Evolutionary conservation across 345 rosid genomes (phyloP).

Genomic region (Corchorus olitorius): DNA sequence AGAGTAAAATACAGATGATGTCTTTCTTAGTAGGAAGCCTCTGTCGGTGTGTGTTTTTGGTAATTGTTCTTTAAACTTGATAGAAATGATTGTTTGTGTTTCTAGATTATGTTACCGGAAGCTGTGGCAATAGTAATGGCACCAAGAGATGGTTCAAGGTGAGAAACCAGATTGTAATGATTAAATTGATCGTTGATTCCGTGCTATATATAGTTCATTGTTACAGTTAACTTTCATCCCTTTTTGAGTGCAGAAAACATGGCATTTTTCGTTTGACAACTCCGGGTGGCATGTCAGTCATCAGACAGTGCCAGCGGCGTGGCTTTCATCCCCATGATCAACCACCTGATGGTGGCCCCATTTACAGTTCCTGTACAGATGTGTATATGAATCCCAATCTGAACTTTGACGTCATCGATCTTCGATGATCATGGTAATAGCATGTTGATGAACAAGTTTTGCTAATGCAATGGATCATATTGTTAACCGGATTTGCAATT

Average conservation of each 20-base stretch:
- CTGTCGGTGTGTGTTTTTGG: background rate
- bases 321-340: slow-evolving; percentile 86
- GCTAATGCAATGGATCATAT: background rate
- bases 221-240: background rate
- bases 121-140: slow-evolving; percentile 99
- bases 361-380: slow-evolving; percentile 80
- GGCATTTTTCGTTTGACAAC: slow-evolving; percentile 91
- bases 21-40: background rate
- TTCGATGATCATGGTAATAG: slow-evolving; percentile 46
- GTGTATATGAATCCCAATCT: slow-evolving; percentile 88
- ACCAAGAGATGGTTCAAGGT: slow-evolving; percentile 80
- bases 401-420: slow-evolving; percentile 83
- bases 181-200: background rate
- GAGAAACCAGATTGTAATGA: slow-evolving; percentile 7
- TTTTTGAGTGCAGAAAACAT: slow-evolving; percentile 49
- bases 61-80: slow-evolving; percentile 3
- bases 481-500: background rate
- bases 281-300: slow-evolving; percentile 94
- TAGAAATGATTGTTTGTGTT: slow-evolving; percentile 15
- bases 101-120: slow-evolving; percentile 93
- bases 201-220: background rate
- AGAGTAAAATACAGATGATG: too few relatives aligned
- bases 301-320: slow-evolving; percentile 81
- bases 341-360: slow-evolving; percentile 87
- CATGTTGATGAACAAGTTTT: slow-evolving; percentile 2